Evolutionary conservation across 495 filamentous ascomycete species (phyloP).

Genomic region (Opeltia flavorubescens): DNA sequence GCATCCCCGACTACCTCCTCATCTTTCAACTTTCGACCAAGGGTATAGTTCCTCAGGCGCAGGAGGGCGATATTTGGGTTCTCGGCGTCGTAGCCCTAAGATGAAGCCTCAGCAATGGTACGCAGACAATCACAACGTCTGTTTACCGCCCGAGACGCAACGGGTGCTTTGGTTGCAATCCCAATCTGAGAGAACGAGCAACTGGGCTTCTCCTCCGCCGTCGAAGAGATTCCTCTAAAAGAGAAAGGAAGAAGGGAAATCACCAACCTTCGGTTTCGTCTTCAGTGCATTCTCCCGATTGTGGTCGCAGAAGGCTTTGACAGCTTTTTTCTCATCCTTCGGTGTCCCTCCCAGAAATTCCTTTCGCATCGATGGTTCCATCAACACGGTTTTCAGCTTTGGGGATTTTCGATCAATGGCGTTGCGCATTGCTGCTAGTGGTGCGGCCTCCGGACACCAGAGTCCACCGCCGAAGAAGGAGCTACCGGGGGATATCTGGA

Average conservation of each 20-base stretch:
- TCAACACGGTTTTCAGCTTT: slow-evolving; percentile 51
- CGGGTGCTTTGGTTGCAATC: neutral
- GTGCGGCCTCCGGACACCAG: slow-evolving; percentile 55
- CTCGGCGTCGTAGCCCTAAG: slow-evolving; percentile 56
- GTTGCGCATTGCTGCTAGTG: slow-evolving; percentile 49
- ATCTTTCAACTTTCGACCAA: slow-evolving; percentile 50
- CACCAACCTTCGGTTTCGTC: slow-evolving; percentile 70
- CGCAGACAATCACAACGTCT: neutral
- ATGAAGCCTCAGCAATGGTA: too few relatives aligned
- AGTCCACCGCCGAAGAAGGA: slow-evolving; percentile 54
- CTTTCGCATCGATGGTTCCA: slow-evolving; percentile 38
- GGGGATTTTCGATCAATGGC: slow-evolving; percentile 58
- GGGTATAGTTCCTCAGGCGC: slow-evolving; percentile 60
- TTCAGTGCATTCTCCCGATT: slow-evolving; percentile 66
- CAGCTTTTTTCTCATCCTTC: slow-evolving; percentile 41
- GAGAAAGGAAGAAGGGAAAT: too few relatives aligned
- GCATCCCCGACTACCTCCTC: slow-evolving; percentile 32
- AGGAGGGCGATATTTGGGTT: slow-evolving; percentile 64
- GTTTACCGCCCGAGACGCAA: neutral
- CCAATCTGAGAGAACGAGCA: neutral
- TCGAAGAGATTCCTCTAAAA: neutral
- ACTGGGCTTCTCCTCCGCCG: neutral
- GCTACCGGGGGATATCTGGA: slow-evolving; percentile 42
- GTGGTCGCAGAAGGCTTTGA: slow-evolving; percentile 50
- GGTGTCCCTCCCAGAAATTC: slow-evolving; percentile 46